Evolutionary conservation across 208 protist species (phyloP), one percentile per base, ranked within the genome.

Genomic region (Crithidia sp.): DNA sequence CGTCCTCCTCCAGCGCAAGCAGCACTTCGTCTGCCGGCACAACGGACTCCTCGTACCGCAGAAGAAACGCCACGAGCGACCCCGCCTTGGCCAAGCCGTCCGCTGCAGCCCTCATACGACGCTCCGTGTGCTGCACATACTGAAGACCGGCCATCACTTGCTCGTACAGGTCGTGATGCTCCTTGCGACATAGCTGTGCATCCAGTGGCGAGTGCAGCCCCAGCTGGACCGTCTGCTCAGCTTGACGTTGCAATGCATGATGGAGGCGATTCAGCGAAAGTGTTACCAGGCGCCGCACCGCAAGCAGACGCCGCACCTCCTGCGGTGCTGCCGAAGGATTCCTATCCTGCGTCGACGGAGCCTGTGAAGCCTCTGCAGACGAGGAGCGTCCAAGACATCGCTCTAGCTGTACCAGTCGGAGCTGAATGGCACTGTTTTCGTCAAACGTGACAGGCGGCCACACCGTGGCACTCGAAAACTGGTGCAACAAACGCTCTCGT

Each of bases 361-460:
- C 4, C 39, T 36, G 8, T 8, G 13, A 36, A 14, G 54, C 4
- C 8, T 47, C 63, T 36, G 37, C 44, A 12, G 61, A 45, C 28
- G 74, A 44, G 2, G 61, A 16, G 3, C 41, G 40, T 7, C 76
- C 76, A 5, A 87, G 72, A 50, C 86, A 74, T 8, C 75, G 82
- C 53, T 87, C 74, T 9, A 89, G 47, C 72, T 88, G 80, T 9
- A 66, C 52, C 40, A 91, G 76, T 5, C 90, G 87, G 16, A 71
- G 53, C 10, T 70, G 73, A 36, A 90, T 83, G 43, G 76, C 49
- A 17, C 73, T 80, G 57, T 69, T 70, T 58, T 91, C 87, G 36
- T 87, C 73, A 74, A 92, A 93, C 57, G 77, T 87, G 17, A 78
- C 82, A 1, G 90, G 90, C 4, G 90, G 90, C 90, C 90, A 95